A percentile compares a stretch with the other conserved stretches of the same genome.
Evolutionary conservation across 345 rosid species (phyloP).

Genomic region (thale cress (Arabidopsis thaliana)): DNA sequence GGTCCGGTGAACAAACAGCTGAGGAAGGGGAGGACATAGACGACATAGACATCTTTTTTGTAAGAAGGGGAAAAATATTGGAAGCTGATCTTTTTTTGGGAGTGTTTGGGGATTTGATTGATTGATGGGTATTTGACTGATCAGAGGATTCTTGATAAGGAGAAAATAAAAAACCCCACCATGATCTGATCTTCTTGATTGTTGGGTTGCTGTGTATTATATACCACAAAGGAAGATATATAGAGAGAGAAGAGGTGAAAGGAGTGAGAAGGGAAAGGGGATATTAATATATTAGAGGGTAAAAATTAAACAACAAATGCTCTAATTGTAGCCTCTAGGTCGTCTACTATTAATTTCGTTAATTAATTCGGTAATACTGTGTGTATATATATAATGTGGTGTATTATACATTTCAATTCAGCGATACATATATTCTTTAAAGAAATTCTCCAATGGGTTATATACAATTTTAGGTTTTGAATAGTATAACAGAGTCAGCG

Average conservation of each 20-base stretch:
- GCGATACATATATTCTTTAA: not conserved
- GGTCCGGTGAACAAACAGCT: constrained; percentile 85
- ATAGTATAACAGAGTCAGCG: not conserved
- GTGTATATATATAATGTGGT: not conserved
- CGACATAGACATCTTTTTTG: constrained; percentile 39
- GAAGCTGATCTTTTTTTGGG: constrained; percentile 41
- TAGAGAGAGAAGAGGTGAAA: constrained; percentile 32
- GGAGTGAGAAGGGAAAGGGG: constrained; percentile 33
- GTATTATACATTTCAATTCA: not conserved
- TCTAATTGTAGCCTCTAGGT: constrained; percentile 34
- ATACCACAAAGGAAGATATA: constrained; percentile 42
- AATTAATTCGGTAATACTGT: too few species aligned
- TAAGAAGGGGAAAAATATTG: constrained; percentile 26
- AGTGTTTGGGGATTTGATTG: constrained; percentile 63
- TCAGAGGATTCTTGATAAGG: constrained; percentile 59
- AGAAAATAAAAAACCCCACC: constrained; percentile 55
- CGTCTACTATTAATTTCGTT: not conserved
- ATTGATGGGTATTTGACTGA: constrained; percentile 79
- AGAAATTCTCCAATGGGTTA: not conserved
- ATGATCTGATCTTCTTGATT: constrained; percentile 69
- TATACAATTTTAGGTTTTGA: not conserved
- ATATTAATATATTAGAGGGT: constrained; percentile 48
- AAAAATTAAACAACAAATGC: constrained; percentile 13
- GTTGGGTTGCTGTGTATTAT: constrained; percentile 55
- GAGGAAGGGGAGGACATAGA: constrained; percentile 70